Evolutionary conservation across 441 rosid genomes (phyloP).

Genomic region (Geranium incanum): DNA sequence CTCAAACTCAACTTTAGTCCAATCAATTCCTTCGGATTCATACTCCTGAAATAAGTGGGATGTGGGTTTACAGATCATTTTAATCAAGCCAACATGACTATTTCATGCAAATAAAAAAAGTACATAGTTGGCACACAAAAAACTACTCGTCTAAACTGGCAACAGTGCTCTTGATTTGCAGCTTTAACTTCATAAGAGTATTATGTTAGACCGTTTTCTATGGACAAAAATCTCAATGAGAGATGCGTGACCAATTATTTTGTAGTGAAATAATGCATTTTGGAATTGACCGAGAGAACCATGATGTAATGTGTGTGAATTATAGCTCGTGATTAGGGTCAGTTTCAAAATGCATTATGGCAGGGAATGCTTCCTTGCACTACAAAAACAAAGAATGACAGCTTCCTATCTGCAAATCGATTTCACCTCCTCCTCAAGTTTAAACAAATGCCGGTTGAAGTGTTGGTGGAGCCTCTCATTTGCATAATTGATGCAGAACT

Average conservation of each 20-base stretch:
- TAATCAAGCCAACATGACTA: background rate
- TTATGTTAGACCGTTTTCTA: background rate
- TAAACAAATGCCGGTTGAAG: slow-evolving; percentile 76
- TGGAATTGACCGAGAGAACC: too few relatives aligned
- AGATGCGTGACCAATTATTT: background rate
- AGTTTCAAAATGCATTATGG: too few relatives aligned
- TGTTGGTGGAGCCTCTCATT: slow-evolving; percentile 98
- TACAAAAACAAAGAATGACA: background rate
- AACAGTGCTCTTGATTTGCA: background rate
- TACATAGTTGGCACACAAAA: background rate
- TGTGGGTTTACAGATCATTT: slow-evolving; percentile 3
- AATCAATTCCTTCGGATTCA: slow-evolving; percentile 81
- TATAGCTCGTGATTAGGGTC: too few relatives aligned
- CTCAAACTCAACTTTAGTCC: slow-evolving; percentile 72
- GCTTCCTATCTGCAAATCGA: background rate
- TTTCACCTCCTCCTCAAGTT: slow-evolving; percentile 80
- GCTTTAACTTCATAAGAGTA: background rate
- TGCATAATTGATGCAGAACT: slow-evolving; percentile 48
- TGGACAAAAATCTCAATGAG: background rate
- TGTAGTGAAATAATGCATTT: too few relatives aligned
- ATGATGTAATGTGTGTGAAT: too few relatives aligned
- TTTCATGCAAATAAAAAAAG: background rate
- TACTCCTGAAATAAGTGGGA: slow-evolving; percentile 50
- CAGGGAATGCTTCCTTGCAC: background rate
- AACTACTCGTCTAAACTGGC: background rate